Evolutionary conservation across 176 grass and related monocot genomes (phyloP).

Genomic region (Bonia amplexicaulis): DNA sequence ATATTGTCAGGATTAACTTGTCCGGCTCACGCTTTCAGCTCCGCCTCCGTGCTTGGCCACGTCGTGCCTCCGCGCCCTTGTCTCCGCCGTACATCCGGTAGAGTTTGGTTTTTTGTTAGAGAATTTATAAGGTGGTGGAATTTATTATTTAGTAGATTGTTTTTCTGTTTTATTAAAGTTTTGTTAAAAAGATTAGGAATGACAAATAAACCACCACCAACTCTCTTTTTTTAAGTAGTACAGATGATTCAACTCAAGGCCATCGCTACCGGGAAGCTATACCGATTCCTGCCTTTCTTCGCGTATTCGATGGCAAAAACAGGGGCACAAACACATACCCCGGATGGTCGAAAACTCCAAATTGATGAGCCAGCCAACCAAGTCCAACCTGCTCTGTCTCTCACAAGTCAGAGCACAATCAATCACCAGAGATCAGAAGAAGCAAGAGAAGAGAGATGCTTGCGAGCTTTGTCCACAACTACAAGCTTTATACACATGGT

Average conservation of each 20-base stretch:
- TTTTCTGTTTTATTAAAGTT: too few species aligned
- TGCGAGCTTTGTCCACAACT: neutral
- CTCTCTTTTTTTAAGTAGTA: too few species aligned
- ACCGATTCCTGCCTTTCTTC: neutral
- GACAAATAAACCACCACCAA: too few species aligned
- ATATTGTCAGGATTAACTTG: too few species aligned
- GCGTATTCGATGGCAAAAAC: neutral
- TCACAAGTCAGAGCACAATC: neutral
- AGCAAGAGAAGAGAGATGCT: neutral
- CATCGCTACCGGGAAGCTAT: neutral
- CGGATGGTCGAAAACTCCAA: neutral
- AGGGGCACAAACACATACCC: neutral
- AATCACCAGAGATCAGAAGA: neutral
- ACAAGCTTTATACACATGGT: constrained; percentile 9
- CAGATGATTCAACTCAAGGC: neutral
- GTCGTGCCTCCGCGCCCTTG: too few species aligned
- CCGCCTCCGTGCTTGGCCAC: too few species aligned
- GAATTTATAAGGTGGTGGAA: too few species aligned
- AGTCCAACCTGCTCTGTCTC: neutral
- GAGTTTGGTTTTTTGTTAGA: too few species aligned
- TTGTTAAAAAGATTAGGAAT: too few species aligned
- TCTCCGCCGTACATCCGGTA: too few species aligned
- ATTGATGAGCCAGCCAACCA: neutral
- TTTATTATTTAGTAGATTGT: too few species aligned
- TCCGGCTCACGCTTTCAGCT: too few species aligned